A percentile compares a stretch with the other conserved stretches of the same genome.
Conservation (phyloP, 148 eudicot species). For the Chenopodium quinoa region DNA sequence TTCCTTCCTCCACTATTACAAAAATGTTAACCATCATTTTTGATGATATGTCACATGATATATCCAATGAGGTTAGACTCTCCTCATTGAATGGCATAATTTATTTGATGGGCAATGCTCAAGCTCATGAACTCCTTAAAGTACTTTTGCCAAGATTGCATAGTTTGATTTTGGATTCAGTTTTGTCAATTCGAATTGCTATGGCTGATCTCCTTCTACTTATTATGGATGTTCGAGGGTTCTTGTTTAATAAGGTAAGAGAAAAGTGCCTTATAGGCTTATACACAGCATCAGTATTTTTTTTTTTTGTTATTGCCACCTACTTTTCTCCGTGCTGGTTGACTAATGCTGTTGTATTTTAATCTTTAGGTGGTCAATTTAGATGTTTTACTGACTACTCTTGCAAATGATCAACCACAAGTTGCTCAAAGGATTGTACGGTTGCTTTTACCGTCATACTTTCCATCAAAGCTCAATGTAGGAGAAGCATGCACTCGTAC, state of each 20-base stretch:
- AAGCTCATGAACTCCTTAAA: conserved; percentile 86
- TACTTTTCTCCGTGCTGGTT: not conserved
- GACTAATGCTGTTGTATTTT: conserved; percentile 10
- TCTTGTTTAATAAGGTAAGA: conserved; percentile 84
- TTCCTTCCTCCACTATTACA: conserved; percentile 81
- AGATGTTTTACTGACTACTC: conserved; percentile 52
- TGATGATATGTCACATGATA: conserved; percentile 69
- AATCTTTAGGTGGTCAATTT: conserved; percentile 59
- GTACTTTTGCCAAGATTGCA: conserved; percentile 82
- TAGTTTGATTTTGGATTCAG: conserved; percentile 60
- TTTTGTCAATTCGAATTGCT: conserved; percentile 63
- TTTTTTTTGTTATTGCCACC: not conserved
- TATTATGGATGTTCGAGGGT: conserved; percentile 61
- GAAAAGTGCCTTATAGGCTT: not conserved
- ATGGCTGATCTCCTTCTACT: conserved; percentile 67
- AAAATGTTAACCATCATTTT: conserved; percentile 66
- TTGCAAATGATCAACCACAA: conserved; percentile 76
- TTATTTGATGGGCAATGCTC: conserved; percentile 89
- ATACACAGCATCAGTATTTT: not conserved
- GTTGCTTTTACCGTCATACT: conserved; percentile 86
- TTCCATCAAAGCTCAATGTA: conserved; percentile 55
- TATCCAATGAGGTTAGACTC: conserved; percentile 74
- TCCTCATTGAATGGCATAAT: conserved; percentile 78
- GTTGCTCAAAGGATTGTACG: conserved; percentile 77
- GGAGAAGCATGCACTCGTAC: conserved; percentile 89